Conservation (phyloP, 768 basidiomycete genomes). For the Boletus sensibilis region DNA sequence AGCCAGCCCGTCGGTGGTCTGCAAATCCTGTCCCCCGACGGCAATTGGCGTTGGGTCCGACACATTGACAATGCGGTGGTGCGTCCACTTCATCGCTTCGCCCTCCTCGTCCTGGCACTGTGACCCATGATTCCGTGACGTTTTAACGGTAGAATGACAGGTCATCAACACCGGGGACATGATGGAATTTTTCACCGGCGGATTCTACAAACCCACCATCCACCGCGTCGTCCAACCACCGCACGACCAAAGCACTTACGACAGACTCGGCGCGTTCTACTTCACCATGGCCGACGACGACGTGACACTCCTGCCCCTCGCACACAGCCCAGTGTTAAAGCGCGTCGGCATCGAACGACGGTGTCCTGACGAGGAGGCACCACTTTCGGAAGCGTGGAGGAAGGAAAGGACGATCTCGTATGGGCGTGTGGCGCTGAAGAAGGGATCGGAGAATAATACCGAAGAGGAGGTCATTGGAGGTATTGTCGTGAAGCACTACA, state of each 20-base stretch:
- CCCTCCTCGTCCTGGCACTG: not conserved
- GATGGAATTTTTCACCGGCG: conserved; percentile 57
- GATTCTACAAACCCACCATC: conserved; percentile 56
- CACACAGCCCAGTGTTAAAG: conserved; percentile 49
- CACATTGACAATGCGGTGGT: conserved; percentile 59
- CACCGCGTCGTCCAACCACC: conserved; percentile 63
- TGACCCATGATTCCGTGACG: not conserved
- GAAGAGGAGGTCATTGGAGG: conserved; percentile 58
- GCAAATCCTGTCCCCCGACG: conserved; percentile 52
- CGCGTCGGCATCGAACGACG: conserved; percentile 39
- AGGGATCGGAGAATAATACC: conserved; percentile 39
- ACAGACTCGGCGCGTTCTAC: conserved; percentile 57
- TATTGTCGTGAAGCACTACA: conserved; percentile 57
- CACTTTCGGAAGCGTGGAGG: conserved; percentile 51
- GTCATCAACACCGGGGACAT: conserved; percentile 60
- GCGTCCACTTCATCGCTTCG: not conserved
- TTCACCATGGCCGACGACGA: conserved; percentile 54
- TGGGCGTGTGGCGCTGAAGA: conserved; percentile 44
- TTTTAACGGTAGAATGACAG: conserved; percentile 29
- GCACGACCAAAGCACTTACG: conserved; percentile 44
- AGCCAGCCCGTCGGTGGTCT: conserved; percentile 59
- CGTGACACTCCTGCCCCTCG: conserved; percentile 43
- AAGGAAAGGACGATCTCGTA: conserved; percentile 50
- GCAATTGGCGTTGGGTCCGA: conserved; percentile 56
- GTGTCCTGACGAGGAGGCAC: conserved; percentile 40